Evolutionary conservation across 768 basidiomycete genomes (phyloP), one percentile per base, ranked within the genome.

Genomic region (Boletus sensibilis): DNA sequence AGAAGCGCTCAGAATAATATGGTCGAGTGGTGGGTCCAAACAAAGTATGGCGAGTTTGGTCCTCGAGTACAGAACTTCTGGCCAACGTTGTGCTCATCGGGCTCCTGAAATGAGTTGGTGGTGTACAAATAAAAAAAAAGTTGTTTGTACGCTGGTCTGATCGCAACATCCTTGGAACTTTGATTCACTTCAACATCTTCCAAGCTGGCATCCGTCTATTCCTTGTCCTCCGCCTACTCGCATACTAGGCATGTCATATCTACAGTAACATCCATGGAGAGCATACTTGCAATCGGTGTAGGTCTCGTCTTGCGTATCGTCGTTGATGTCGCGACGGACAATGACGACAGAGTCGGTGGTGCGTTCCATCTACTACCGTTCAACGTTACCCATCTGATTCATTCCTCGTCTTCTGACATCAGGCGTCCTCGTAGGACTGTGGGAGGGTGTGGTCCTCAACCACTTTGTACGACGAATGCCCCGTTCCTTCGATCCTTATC

Each of bases 371-470:
- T 20, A 37, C 39, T 27, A 16, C 16, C 20, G 1, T 50, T 42
- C 25, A 33, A 8, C 43, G 4, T 47, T 18, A 2, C 33, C 37
- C 56, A 40, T 27, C 51, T 61, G 20, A 61, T 37, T 13, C 31
- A 60, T 39, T 35, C 31, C 5, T 33, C 23, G 14, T 31, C 67
- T 82, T 43, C 16, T n/a, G n/a, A 5, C 8, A 9, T 14, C 52
- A 80, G 83, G 85, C 18, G 83, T 85, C 14, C 78, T 91, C 54
- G 76, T 92, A 51, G 90, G 89, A 9, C 74, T 90, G 20, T 91
- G 88, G 87, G 89, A 91, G 71, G 88, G 90, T 46, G 79, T 87
- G 25, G 82, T 90, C 37, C 76, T 89, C 53, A 81, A 83, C 39
- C 89, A 90, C 62, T 90, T 88, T 68, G 70, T 88, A 59, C 80